These are phyloP conservation scores for Aspergillus transmontanensis DNA, from an alignment of 2,329 filamentous ascomycete species.

Conservation along the genomic window DNA sequence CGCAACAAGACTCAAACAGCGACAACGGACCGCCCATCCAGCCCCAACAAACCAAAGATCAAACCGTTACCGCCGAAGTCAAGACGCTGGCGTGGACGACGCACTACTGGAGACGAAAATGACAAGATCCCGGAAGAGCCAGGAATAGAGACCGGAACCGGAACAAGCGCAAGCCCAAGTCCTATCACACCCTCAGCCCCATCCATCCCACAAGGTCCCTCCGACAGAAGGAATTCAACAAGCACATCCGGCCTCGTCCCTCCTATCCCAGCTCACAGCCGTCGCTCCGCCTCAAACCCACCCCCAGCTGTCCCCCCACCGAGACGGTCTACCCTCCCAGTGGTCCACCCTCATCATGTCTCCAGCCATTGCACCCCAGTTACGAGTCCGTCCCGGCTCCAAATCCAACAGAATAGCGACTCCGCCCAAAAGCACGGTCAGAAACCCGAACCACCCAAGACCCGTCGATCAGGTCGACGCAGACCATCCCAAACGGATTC, in stretches of 20 bases:
- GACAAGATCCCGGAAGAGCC: slow-evolving; percentile 31
- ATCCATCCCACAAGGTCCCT: slow-evolving; percentile 12
- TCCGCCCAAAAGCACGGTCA: slow-evolving; percentile 28
- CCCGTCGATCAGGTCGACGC: slow-evolving; percentile 43
- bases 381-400: slow-evolving; percentile 17
- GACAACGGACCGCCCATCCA: slow-evolving; percentile 20
- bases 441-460: slow-evolving; percentile 44
- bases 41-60: slow-evolving; percentile 29
- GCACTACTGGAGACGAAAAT: slow-evolving; percentile 35
- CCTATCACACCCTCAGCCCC: slow-evolving; percentile 9
- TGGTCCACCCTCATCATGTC: slow-evolving; percentile 21
- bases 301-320: slow-evolving; percentile 47
- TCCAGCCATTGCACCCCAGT: slow-evolving; percentile 31
- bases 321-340: slow-evolving; percentile 38
- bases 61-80: slow-evolving; percentile 47
- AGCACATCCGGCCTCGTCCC: slow-evolving; percentile 26
- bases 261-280: slow-evolving; percentile 27
- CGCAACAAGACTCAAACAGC: slow-evolving; percentile 45
- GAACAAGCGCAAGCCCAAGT: slow-evolving; percentile 4
- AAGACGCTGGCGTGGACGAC: slow-evolving; percentile 45
- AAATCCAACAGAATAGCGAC: not conserved
- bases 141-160: slow-evolving; percentile 11
- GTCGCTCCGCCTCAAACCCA: slow-evolving; percentile 37
- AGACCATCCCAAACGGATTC: slow-evolving; percentile 31
- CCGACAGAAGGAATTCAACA: slow-evolving; percentile 28